Evolutionary conservation across 1,284 basidiomycete genomes (phyloP).

Genomic region (Leccinum ponderosum): DNA sequence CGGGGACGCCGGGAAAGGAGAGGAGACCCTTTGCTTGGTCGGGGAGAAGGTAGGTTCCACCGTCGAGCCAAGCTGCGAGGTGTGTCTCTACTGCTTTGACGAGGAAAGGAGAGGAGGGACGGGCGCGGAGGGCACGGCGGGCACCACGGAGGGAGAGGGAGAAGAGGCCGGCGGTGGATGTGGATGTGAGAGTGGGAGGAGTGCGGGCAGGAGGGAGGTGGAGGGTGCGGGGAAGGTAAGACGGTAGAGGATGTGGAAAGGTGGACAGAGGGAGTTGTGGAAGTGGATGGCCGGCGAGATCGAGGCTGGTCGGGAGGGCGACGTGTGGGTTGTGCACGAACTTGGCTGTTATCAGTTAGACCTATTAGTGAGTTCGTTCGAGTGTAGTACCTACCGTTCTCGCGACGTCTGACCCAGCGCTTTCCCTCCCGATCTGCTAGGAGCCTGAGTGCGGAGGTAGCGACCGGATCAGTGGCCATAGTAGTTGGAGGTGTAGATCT

Average conservation of each 20-base stretch:
- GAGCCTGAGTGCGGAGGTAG: conserved; percentile 22
- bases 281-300: conserved; percentile 45
- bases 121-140: conserved; percentile 63
- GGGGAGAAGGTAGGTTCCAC: conserved; percentile 55
- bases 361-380: background rate
- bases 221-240: conserved; percentile 61
- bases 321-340: conserved; percentile 74
- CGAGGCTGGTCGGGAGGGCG: conserved; percentile 54
- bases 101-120: conserved; percentile 58
- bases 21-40: conserved; percentile 37
- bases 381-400: conserved; percentile 56
- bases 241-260: conserved; percentile 73
- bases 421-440: conserved; percentile 69
- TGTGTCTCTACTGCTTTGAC: conserved; percentile 67
- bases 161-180: conserved; percentile 72
- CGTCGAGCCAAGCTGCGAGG: conserved; percentile 62
- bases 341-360: conserved; percentile 43
- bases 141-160: conserved; percentile 73
- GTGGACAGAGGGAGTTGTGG: conserved; percentile 50
- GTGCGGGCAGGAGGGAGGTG: conserved; percentile 47
- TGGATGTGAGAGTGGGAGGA: conserved; percentile 46
- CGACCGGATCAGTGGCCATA: too few relatives aligned
- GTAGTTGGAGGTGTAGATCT: too few relatives aligned
- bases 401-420: conserved; percentile 70
- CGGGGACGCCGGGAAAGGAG: conserved; percentile 41